Base-by-base conservation (phyloP, 768 basidiomycete species). In the Naganishia vishniacii region DNA sequence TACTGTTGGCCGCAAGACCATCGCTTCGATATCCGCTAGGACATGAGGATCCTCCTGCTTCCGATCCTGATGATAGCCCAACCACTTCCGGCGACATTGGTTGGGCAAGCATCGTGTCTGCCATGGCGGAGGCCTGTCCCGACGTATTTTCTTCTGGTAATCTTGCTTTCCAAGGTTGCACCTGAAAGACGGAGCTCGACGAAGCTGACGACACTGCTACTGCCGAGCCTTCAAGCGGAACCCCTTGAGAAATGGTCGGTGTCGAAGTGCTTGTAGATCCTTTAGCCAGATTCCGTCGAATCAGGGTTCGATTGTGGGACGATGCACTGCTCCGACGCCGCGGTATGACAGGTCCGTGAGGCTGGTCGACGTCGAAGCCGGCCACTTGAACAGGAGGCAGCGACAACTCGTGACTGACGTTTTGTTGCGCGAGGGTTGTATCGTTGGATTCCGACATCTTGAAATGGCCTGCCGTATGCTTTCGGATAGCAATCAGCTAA, bases 11-110 rank as follows among this genome's bases (percentile, higher is more conserved):
- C 40, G 37, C 37, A 12, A 40, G 12, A 20, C 53, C 34, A 26
- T 56, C 53, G 12, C 34, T 56, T 56, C 53, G 53, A 56, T 56
- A 56, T 23, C 53, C 53, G 32, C 53, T 56, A 16, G 32, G 37
- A 11, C 37, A 44, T n/a, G 42, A 34, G n/a, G 53, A 56, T 2
- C 47, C 47, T 48, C 31, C 53, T 23, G 53, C 53, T 41, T 56
- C 53, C 3, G 53, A 56, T 56, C 53, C 53, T 26, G 53, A 56
- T 20, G 53, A 56, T 34, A 56, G 53, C 13, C 53, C 53, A 18
- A 56, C 34, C 7, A 37, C 32, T 37, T 40, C 53, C 4, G 53
- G 53, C 16, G 53, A 56, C 23, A 56, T 34, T 2, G 53, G 53
- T 6, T 26, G 32, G 3, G 18, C 53, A 20, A 56, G 31, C 53